Conservation (phyloP, 139 green algal genomes). For the Chlorella sorokiniana region DNA sequence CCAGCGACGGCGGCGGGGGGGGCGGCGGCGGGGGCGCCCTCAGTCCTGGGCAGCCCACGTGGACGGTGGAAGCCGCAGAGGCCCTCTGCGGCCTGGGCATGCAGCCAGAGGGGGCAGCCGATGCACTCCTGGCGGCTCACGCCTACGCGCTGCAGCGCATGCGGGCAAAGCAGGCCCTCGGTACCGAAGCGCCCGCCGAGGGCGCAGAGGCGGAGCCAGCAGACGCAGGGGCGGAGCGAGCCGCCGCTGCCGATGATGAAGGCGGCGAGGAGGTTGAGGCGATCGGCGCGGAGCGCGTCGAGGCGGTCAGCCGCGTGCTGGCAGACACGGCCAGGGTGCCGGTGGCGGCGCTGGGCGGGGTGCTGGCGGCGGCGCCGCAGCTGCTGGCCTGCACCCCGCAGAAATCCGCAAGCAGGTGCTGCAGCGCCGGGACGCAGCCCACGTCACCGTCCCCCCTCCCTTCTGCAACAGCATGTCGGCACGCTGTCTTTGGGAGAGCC, state of each 20-base stretch:
- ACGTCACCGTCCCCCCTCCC: not conserved
- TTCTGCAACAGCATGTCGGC: no score
- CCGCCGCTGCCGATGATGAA: not conserved
- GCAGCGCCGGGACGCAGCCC: not conserved
- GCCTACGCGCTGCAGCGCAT: not conserved
- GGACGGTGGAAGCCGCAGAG: slow-evolving; percentile 12
- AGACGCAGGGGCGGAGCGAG: not conserved
- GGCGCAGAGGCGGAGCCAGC: not conserved
- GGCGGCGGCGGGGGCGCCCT: not conserved
- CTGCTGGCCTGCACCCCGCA: slow-evolving; percentile 19
- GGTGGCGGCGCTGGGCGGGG: not conserved
- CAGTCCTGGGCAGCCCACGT: not conserved
- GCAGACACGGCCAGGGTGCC: not conserved
- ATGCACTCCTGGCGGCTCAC: not conserved
- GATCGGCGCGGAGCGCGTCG: not conserved
- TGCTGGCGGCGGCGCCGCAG: slow-evolving; percentile 1
- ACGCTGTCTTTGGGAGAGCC: not conserved
- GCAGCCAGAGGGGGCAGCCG: not conserved
- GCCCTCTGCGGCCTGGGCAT: not conserved
- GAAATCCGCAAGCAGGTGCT: not conserved
- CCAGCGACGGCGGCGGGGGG: not conserved
- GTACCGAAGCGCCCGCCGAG: not conserved
- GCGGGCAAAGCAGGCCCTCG: not conserved
- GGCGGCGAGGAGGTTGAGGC: not conserved
- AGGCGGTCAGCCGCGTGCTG: not conserved